Percentiles rank a stretch among this genome's conserved stretches.
Conservation (phyloP, 2,329 filamentous ascomycete genomes). For the Beauveria bassiana region DNA sequence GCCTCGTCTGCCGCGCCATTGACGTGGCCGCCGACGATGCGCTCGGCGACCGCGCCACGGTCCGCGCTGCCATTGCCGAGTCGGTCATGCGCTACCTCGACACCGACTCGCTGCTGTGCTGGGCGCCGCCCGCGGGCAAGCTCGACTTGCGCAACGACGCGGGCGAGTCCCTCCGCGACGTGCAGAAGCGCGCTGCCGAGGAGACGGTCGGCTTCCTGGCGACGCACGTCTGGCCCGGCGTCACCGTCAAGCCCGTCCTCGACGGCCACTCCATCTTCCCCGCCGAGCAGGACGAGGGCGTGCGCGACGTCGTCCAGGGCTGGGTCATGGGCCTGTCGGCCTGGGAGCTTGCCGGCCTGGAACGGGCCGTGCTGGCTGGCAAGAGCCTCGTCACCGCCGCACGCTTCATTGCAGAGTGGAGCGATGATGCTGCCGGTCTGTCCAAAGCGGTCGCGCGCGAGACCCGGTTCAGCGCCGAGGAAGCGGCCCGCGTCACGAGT, state of each 20-base stretch:
- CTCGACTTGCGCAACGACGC: constrained; percentile 37
- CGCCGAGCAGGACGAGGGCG: constrained; percentile 61
- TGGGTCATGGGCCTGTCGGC: constrained; percentile 68
- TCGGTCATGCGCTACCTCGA: constrained; percentile 78
- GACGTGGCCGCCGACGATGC: constrained; percentile 68
- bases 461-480: constrained; percentile 61
- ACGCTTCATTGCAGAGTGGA: constrained; percentile 81
- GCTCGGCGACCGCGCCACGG: constrained; percentile 32
- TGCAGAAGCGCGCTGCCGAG: constrained; percentile 62
- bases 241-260: constrained; percentile 73
- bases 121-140: constrained; percentile 54
- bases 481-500: constrained; percentile 69
- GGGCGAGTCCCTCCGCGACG: constrained; percentile 56
- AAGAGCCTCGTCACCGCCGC: constrained; percentile 79
- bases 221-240: constrained; percentile 72
- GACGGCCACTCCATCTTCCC: constrained; percentile 71
- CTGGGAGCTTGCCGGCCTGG: constrained; percentile 80
- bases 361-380: constrained; percentile 73
- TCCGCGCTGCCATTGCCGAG: constrained; percentile 56
- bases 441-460: constrained; percentile 26
- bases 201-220: constrained; percentile 66
- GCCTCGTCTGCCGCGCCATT: constrained; percentile 71
- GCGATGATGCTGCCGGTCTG: constrained; percentile 55
- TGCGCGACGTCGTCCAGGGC: constrained; percentile 66
- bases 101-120: constrained; percentile 89